Percentiles rank a stretch among this genome's conserved stretches.
Conservation (phyloP, 257 asterid genomes). For the Pogostemon cablin region DNA sequence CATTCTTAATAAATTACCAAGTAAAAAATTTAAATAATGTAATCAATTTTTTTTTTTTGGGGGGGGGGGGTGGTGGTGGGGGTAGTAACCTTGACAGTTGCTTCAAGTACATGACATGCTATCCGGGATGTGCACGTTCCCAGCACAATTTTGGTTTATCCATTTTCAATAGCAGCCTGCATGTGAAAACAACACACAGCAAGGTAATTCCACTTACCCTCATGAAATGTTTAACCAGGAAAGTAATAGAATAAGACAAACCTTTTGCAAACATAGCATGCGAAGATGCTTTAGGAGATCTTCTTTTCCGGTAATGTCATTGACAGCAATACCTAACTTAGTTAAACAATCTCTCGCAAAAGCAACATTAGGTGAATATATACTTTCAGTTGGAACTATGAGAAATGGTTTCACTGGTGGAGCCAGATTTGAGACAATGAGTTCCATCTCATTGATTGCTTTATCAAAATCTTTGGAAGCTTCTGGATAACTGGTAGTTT, state of each 20-base stretch:
- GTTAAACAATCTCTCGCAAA: conserved; percentile 54
- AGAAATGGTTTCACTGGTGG: conserved; percentile 70
- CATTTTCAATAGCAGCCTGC: conserved; percentile 80
- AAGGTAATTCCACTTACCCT: conserved; percentile 16
- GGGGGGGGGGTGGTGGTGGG: background rate
- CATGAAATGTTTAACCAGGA: conserved; percentile 21
- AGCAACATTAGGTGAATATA: conserved; percentile 51
- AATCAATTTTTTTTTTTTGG: background rate
- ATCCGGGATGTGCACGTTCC: conserved; percentile 58
- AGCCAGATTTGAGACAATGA: conserved; percentile 44
- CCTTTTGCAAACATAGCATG: conserved; percentile 78
- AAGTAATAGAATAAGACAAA: conserved; percentile 35
- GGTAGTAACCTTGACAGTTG: conserved; percentile 77
- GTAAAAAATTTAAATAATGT: too few relatives aligned
- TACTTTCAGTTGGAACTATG: conserved; percentile 56
- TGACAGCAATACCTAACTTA: conserved; percentile 49
- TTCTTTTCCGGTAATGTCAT: conserved; percentile 79
- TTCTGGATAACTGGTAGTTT: conserved; percentile 41
- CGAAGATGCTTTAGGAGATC: conserved; percentile 64
- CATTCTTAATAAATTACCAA: too few relatives aligned
- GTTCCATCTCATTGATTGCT: conserved; percentile 61
- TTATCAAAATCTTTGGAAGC: conserved; percentile 41
- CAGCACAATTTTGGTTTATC: conserved; percentile 77
- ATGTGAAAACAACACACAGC: conserved; percentile 28
- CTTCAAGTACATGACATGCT: conserved; percentile 92